phyloP scores from a whole-genome alignment of 805 yeast genomes.

The Pichia exigua region DNA sequence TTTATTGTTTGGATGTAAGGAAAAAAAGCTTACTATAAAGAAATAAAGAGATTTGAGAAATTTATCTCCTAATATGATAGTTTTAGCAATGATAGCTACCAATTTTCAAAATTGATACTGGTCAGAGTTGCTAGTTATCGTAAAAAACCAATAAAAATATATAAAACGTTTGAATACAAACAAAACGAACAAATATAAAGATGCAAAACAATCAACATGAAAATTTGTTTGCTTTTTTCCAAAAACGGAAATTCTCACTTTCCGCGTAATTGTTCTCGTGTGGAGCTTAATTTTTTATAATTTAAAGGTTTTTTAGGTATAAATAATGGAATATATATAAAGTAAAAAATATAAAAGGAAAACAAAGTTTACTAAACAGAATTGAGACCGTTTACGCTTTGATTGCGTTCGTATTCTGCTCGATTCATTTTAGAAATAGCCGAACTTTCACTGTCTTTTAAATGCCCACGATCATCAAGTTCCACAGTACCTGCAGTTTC shows the following conservation, averaged over 20 bases:
- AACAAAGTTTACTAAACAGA: background rate
- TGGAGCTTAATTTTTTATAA: no score
- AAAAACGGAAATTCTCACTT: background rate
- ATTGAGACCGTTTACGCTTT: constrained; percentile 62
- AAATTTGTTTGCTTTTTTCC: background rate
- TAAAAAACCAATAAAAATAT: no score
- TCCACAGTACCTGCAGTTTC: constrained; percentile 73
- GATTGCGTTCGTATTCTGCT: constrained; percentile 88
- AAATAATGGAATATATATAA: background rate
- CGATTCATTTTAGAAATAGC: constrained; percentile 28
- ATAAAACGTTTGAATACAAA: background rate
- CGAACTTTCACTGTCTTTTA: constrained; percentile 40
- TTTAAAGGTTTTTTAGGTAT: no score
- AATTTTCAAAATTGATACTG: background rate
- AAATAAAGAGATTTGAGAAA: no score
- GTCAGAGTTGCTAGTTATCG: background rate
- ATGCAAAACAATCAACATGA: background rate
- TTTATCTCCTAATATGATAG: background rate
- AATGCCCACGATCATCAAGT: constrained; percentile 71
- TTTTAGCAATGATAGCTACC: background rate
- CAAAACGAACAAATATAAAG: background rate
- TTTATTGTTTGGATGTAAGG: background rate
- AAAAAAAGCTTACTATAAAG: background rate
- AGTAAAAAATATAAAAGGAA: constrained; percentile 35
- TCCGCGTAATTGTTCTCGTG: background rate